A percentile compares a stretch with the other conserved stretches of the same genome.
phyloP scores from a whole-genome alignment of 2,329 filamentous ascomycete genomes.

The Epichloe coenophiala region DNA sequence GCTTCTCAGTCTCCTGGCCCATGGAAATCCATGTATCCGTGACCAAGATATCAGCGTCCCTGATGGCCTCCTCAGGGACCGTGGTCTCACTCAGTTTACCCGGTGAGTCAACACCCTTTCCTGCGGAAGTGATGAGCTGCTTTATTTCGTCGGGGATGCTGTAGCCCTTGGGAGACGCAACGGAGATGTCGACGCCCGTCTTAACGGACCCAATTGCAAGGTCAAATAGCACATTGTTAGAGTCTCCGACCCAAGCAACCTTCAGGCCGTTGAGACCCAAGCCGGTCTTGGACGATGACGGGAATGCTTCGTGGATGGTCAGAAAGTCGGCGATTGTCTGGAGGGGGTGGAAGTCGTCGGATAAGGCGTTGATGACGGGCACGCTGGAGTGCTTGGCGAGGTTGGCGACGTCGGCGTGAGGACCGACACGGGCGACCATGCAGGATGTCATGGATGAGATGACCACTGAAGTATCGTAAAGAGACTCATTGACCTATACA shows the following conservation, averaged over 20 bases:
- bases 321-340: conserved; percentile 91
- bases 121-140: conserved; percentile 54
- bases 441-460: conserved; percentile 88
- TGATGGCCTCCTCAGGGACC: conserved; percentile 72
- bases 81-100: conserved; percentile 64
- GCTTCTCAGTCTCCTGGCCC: conserved; percentile 82
- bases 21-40: conserved; percentile 98
- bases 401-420: conserved; percentile 59
- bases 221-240: conserved; percentile 94
- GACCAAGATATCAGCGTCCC: conserved; percentile 76
- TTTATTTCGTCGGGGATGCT: conserved; percentile 66
- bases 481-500: conserved; percentile 68
- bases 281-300: conserved; percentile 28
- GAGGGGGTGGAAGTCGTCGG: conserved; percentile 76
- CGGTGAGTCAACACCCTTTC: conserved; percentile 38
- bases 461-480: conserved; percentile 84
- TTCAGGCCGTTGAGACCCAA: conserved; percentile 73
- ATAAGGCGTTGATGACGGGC: conserved; percentile 78
- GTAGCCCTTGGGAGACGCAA: conserved; percentile 78
- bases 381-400: conserved; percentile 62
- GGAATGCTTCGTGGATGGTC: conserved; percentile 72
- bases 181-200: conserved; percentile 71
- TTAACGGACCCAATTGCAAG: conserved; percentile 79
- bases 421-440: conserved; percentile 67
- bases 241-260: conserved; percentile 91